phyloP scores from a whole-genome alignment of 768 basidiomycete genomes.

The Mycena galopus region DNA sequence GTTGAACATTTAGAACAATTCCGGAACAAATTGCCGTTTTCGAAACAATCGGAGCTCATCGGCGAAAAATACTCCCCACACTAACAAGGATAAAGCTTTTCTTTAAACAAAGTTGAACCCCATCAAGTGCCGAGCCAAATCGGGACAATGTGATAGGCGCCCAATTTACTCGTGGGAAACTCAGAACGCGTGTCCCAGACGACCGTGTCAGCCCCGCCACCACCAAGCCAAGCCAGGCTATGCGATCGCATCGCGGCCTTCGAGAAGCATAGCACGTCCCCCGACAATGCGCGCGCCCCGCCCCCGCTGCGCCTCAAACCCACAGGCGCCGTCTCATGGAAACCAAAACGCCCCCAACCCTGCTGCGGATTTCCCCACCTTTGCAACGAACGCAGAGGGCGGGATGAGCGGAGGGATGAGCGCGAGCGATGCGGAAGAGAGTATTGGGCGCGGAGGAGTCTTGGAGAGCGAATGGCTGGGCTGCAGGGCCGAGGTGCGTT shows the following conservation, averaged over 20 bases:
- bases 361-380: conserved; percentile 48
- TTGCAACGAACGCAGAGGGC: conserved; percentile 31
- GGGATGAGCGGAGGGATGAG: conserved; percentile 69
- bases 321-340: conserved; percentile 73
- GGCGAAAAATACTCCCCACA: too few species aligned
- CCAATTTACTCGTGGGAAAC: neutral
- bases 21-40: too few species aligned
- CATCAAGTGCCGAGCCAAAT: too few species aligned
- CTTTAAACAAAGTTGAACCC: too few species aligned
- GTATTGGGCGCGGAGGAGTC: conserved; percentile 81
- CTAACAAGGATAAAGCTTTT: too few species aligned
- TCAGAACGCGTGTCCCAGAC: conserved; percentile 13
- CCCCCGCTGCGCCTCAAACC: conserved; percentile 77
- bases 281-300: conserved; percentile 57
- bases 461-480: conserved; percentile 97
- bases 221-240: conserved; percentile 76
- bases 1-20: too few species aligned
- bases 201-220: conserved; percentile 69
- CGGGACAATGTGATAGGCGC: too few species aligned
- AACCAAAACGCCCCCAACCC: conserved; percentile 73
- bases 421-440: conserved; percentile 89
- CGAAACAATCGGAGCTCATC: too few species aligned
- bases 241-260: conserved; percentile 92
- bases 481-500: conserved; percentile 88
- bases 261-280: conserved; percentile 70